Evolutionary conservation across 2,329 filamentous ascomycete species (phyloP), one percentile per base, ranked within the genome.

Genomic region (Karstenula rhodostoma): DNA sequence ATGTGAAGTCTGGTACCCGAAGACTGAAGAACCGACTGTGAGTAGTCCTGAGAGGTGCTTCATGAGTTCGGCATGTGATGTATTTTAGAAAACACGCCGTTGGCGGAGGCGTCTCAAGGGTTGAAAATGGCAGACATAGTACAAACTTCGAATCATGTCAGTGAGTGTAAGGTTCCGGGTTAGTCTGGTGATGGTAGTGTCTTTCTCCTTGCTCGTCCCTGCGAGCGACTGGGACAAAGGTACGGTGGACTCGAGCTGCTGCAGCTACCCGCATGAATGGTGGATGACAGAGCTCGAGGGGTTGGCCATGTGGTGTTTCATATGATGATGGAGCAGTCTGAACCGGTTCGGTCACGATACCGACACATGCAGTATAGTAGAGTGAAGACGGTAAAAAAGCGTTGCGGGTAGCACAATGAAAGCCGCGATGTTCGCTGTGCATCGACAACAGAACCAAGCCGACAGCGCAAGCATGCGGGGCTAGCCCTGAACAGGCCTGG

Each of bases 371-470:
- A 32, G 7, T 25, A 12, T 37, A 19, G 40, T 23, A 44, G 43
- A 23, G 40, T 22, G 27, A 17, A 35, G 46, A 50, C 37, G 33
- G 48, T 17, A 44, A 48, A 58, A 47, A 58, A 25, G 55, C 19
- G 47, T 58, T 51, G 57, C 43, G 56, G 58, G 63, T 67, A 53
- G 52, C 62, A 65, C 63, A 56, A 48, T 32, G 53, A 61, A 49
- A 17, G 49, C 40, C 57, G 56, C 56, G 66, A 55, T 58, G 52
- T 60, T 40, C 56, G 46, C 59, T 58, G 37, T 40, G 17, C 48
- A 56, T 54, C 53, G 51, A 53, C 2, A 19, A 40, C 60, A 29
- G 46, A 35, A 42, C 25, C 29, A 23, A 23, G 19, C 13, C 35
- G 29, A 35, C 35, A 43, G 40, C 42, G n/a, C 27, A 22, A 43